Percentiles rank a stretch among this genome's conserved stretches.
Evolutionary conservation across 2,329 filamentous ascomycete species (phyloP).

Genomic region (Fusarium longipes): DNA sequence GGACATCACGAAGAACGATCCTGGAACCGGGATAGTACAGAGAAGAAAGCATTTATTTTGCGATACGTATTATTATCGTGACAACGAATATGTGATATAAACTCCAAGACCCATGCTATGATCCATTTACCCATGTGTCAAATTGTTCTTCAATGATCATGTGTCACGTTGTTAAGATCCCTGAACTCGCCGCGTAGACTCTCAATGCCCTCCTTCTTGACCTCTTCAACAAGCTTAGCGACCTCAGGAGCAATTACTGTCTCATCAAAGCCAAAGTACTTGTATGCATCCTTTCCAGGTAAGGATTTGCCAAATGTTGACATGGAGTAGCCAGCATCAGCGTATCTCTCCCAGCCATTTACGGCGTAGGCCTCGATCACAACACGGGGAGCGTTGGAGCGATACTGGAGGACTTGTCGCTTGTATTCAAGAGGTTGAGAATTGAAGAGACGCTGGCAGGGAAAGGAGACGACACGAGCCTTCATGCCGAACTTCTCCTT

Average conservation of each 20-base stretch:
- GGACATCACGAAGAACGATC: neutral
- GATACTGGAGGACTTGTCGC: slow-evolving; percentile 56
- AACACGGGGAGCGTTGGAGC: slow-evolving; percentile 60
- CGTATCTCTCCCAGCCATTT: slow-evolving; percentile 70
- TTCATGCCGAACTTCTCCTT: slow-evolving; percentile 53
- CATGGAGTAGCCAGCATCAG: slow-evolving; percentile 66
- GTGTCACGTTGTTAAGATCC: slow-evolving; percentile 44
- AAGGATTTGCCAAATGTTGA: slow-evolving; percentile 66
- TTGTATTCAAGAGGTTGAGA: slow-evolving; percentile 58
- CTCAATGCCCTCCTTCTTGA: slow-evolving; percentile 47
- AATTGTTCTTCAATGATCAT: slow-evolving; percentile 31
- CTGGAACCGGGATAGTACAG: neutral
- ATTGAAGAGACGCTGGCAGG: slow-evolving; percentile 59
- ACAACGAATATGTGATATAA: slow-evolving; percentile 12
- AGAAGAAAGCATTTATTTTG: slow-evolving; percentile 23
- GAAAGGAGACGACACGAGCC: slow-evolving; percentile 58
- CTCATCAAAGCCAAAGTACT: slow-evolving; percentile 66
- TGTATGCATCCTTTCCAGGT: slow-evolving; percentile 65
- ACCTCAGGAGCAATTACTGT: slow-evolving; percentile 55
- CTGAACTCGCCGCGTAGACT: slow-evolving; percentile 49
- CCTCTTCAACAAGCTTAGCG: slow-evolving; percentile 47
- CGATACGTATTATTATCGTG: slow-evolving; percentile 8
- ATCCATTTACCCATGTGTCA: slow-evolving; percentile 8
- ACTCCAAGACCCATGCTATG: slow-evolving; percentile 19
- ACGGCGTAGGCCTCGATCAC: slow-evolving; percentile 70